Percentiles rank a stretch among this genome's conserved stretches.
phyloP scores from a whole-genome alignment of 1,284 basidiomycete species.

The Rhodotorula sp. region DNA sequence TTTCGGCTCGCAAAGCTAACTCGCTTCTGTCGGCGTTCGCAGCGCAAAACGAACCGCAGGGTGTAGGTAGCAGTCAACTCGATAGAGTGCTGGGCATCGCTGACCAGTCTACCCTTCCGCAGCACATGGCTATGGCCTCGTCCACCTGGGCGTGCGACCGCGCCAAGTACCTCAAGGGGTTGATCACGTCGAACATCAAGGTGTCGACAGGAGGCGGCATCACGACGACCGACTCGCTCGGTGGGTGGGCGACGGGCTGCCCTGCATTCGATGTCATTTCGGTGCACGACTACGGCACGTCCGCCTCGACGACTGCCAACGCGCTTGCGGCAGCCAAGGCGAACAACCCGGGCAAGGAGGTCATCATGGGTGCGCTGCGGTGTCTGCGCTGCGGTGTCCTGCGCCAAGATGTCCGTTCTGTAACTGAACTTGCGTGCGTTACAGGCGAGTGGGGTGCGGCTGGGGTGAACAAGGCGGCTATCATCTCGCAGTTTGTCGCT shows the following conservation, averaged over 20 bases:
- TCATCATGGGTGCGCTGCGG: conserved; percentile 33
- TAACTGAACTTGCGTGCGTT: background rate
- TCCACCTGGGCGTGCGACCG: conserved; percentile 53
- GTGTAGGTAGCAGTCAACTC: background rate
- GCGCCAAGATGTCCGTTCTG: background rate
- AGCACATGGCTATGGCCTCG: conserved; percentile 47
- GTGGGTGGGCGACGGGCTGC: conserved; percentile 51
- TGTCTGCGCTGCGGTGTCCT: background rate
- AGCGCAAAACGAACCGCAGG: conserved; percentile 55
- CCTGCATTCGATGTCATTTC: conserved; percentile 52
- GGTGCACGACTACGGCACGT: conserved; percentile 54
- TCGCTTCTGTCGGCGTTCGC: conserved; percentile 43
- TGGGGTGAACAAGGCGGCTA: conserved; percentile 50
- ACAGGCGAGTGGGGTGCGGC: conserved; percentile 53
- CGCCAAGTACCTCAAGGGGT: conserved; percentile 50
- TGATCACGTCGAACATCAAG: conserved; percentile 41
- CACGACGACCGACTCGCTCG: conserved; percentile 51
- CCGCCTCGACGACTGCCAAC: conserved; percentile 48
- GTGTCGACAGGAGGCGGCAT: conserved; percentile 51
- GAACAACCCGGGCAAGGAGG: conserved; percentile 46
- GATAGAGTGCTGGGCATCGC: background rate
- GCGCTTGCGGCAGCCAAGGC: conserved; percentile 42
- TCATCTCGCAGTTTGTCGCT: conserved; percentile 49
- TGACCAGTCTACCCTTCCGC: conserved; percentile 29
- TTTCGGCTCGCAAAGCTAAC: background rate